Conservation (phyloP, 1,284 basidiomycete species). For the Flammula alnicola region DNA sequence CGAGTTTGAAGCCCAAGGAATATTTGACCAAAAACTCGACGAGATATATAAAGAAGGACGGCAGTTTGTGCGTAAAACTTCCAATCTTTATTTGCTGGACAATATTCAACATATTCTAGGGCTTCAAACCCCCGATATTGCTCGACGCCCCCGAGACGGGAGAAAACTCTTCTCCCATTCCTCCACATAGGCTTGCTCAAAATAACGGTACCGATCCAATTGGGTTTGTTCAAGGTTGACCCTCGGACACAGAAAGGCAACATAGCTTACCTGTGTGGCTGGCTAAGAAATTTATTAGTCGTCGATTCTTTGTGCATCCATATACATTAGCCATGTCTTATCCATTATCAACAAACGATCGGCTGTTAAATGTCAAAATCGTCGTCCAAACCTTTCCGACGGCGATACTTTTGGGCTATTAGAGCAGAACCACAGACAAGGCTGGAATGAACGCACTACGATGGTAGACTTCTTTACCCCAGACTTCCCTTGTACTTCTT, state of each 20-base stretch:
- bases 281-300: no score
- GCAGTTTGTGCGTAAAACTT: slow-evolving; percentile 59
- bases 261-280: no score
- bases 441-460: slow-evolving; percentile 53
- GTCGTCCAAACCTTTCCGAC: slow-evolving; percentile 71
- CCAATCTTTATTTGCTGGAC: neutral
- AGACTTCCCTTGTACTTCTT: slow-evolving; percentile 62
- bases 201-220: neutral
- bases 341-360: no score
- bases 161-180: neutral
- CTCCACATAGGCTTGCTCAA: neutral
- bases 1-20: slow-evolving; percentile 74
- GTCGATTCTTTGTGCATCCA: no score
- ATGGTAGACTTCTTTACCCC: slow-evolving; percentile 67
- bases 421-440: neutral
- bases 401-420: slow-evolving; percentile 61
- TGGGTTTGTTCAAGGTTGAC: neutral
- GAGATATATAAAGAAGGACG: slow-evolving; percentile 76
- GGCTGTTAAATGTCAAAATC: slow-evolving; percentile 62
- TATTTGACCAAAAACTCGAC: slow-evolving; percentile 90
- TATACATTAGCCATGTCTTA: no score
- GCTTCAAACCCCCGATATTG: slow-evolving; percentile 58
- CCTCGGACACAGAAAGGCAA: no score
- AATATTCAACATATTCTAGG: slow-evolving; percentile 38
- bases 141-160: slow-evolving; percentile 1